Percentiles rank a stretch among this genome's conserved stretches.
Evolutionary conservation across 1,284 basidiomycete species (phyloP).

Genomic region (Phellopilus nigrolimitatus): DNA sequence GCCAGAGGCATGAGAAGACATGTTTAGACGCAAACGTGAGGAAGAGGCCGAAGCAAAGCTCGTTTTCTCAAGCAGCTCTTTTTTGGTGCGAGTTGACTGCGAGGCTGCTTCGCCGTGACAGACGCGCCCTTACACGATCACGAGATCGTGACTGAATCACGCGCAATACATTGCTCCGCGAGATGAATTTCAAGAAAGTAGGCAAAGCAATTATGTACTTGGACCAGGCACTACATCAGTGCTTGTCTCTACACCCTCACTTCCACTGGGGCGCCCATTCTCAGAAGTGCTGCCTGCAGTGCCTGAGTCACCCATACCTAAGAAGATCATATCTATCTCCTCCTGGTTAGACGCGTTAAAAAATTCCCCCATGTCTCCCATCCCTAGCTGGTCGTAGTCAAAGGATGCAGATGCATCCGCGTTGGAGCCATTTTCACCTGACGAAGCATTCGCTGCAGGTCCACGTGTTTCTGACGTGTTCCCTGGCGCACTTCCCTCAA

Average conservation of each 20-base stretch:
- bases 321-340: slow-evolving; percentile 9
- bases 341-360: slow-evolving; percentile 9
- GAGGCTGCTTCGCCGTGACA: no score
- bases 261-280: no score
- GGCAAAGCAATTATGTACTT: not conserved
- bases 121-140: not conserved
- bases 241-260: not conserved
- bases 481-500: not conserved
- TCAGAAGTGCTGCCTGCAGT: not conserved
- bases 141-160: not conserved
- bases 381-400: slow-evolving; percentile 4
- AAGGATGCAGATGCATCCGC: slow-evolving; percentile 1
- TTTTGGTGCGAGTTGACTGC: no score
- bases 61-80: no score
- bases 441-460: not conserved
- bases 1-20: not conserved
- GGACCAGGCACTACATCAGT: not conserved
- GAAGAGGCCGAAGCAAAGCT: not conserved
- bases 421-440: not conserved
- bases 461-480: not conserved
- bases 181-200: no score
- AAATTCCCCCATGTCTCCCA: slow-evolving; percentile 8
- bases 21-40: not conserved
- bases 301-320: not conserved
- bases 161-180: not conserved